Conservation (phyloP, 129 eudicot species). For the Kitagawia praeruptora region DNA sequence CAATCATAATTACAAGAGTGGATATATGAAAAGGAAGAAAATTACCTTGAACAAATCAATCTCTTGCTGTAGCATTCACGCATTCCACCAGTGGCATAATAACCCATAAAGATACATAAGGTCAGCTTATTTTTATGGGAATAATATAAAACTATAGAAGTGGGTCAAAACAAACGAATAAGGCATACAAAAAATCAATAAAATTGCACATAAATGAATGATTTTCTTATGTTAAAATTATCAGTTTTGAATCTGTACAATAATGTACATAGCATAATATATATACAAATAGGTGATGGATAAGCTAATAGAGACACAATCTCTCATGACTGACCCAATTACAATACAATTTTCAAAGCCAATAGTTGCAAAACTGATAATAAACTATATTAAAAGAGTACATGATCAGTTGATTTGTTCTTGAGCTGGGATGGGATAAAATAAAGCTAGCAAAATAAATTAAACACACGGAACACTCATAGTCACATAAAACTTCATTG, state of each 20-base stretch:
- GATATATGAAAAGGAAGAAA: not conserved
- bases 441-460: too few species aligned
- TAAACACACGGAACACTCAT: too few species aligned
- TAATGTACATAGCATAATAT: not conserved
- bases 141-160: not conserved
- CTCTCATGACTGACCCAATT: not conserved
- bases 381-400: not conserved
- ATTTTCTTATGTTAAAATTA: not conserved
- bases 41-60: constrained; percentile 92
- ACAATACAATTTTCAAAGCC: not conserved
- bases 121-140: not conserved
- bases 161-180: not conserved
- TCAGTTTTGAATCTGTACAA: not conserved
- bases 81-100: constrained; percentile 10
- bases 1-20: not conserved
- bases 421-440: not conserved
- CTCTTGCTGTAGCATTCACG: constrained; percentile 67
- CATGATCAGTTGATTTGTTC: not conserved
- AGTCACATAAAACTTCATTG: too few species aligned
- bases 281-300: not conserved
- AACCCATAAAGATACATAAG: not conserved
- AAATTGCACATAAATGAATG: not conserved
- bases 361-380: not conserved
- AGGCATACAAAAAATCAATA: not conserved
- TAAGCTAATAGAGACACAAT: not conserved